Evolutionary conservation across 2,329 filamentous ascomycete species (phyloP), one percentile per base, ranked within the genome.

Genomic region (Colletotrichum falcatum): DNA sequence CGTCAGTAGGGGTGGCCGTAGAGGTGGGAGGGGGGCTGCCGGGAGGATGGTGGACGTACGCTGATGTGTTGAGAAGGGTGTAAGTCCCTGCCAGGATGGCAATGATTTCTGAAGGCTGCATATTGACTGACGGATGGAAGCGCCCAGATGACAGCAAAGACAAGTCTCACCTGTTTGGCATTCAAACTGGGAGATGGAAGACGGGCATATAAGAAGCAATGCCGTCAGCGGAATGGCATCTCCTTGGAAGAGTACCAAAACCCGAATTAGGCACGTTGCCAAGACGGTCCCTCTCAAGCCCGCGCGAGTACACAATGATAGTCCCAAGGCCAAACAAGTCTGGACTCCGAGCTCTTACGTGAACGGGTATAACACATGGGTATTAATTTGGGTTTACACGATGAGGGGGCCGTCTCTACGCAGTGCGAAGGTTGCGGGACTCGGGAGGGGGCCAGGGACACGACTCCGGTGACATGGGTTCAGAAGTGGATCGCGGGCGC

Each of bases 1-100:
- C 5, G 61, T 70, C 23, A 70, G 61, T 35, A 11, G 18, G 1
- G n/a, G 23, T 23, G 12, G 23, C 54, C 9, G 20, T 26, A 1
- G 14, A 35, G 30, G 30, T 33, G 30, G 30, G 30, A 7, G 30
- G n/a, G 7, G 2, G 6, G 18, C 28, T 35, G 7, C 28, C 16
- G 23, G 14, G n/a, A 56, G 20, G 23, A 20, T 3, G 33, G 18
- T 12, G 48, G 42, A 20, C 61, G 30, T 53, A 70, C 70, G 66
- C 67, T 35, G 66, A 66, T 16, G 70, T 72, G 46, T 72, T 72
- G 46, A 72, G 70, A 11, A 72, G 70, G 23, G 56, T 59, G 62
- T 72, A 72, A 5, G 70, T 72, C 1, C 70, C 70, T 12, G 70
- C 70, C 61, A 72, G 53, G 8, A 55, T 53, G 58, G 66, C 66